These are phyloP conservation scores for Bocquillonia castaneifolia DNA, from an alignment of 441 rosid genomes.

Conservation along the genomic window DNA sequence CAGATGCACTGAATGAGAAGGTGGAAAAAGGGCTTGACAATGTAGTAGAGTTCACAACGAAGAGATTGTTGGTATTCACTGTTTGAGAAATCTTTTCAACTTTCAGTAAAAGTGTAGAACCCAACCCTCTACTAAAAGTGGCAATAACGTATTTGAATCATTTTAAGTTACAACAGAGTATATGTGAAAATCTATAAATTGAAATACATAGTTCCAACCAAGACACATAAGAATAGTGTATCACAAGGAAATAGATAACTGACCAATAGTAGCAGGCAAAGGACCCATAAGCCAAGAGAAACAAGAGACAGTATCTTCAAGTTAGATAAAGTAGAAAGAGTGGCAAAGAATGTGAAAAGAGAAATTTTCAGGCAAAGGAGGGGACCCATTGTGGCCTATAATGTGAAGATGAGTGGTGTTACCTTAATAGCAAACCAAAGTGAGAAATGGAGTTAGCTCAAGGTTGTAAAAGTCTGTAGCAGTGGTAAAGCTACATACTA, in stretches of 20 bases:
- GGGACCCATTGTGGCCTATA: constrained; percentile 28
- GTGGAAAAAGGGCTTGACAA: constrained; percentile 71
- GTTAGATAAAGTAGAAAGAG: constrained; percentile 33
- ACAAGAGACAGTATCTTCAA: constrained; percentile 54
- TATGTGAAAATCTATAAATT: no score
- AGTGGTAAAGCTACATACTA: constrained; percentile 25
- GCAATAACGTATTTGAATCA: no score
- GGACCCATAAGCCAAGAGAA: no score
- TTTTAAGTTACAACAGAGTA: no score
- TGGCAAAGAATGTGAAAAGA: constrained; percentile 36
- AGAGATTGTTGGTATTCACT: constrained; percentile 47
- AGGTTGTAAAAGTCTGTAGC: constrained; percentile 37
- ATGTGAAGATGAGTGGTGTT: constrained; percentile 56
- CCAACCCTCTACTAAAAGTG: constrained; percentile 72
- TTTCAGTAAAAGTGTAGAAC: constrained; percentile 65
- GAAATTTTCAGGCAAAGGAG: constrained; percentile 31
- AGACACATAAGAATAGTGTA: no score
- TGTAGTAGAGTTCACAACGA: constrained; percentile 60
- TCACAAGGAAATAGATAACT: no score
- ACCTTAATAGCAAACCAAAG: constrained; percentile 45
- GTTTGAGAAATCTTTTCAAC: constrained; percentile 62
- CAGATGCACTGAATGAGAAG: constrained; percentile 79
- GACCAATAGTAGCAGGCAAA: no score
- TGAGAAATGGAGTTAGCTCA: constrained; percentile 39
- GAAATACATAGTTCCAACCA: no score